Conservation (phyloP, 1,284 basidiomycete species). For the Pisolithus thermaeus region DNA sequence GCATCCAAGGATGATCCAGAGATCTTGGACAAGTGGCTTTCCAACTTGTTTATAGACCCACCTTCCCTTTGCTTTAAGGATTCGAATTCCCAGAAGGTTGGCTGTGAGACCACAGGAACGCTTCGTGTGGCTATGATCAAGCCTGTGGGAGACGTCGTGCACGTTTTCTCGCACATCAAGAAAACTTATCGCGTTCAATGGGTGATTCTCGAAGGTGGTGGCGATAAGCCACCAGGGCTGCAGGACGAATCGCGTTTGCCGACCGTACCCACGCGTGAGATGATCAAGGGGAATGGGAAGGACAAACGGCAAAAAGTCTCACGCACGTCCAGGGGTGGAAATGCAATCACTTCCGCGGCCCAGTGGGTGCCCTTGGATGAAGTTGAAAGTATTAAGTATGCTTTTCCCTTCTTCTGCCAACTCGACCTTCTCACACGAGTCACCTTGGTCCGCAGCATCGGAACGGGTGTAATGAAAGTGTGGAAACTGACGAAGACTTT, state of each 20-base stretch:
- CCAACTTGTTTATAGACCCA: conserved; percentile 33
- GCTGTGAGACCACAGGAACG: conserved; percentile 4
- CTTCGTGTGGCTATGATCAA: conserved; percentile 42
- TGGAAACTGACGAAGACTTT: conserved; percentile 40
- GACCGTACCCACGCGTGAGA: conserved; percentile 3
- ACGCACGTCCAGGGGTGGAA: conserved; percentile 5
- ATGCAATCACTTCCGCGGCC: conserved; percentile 12
- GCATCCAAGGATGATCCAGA: conserved; percentile 31
- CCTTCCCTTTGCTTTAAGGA: conserved; percentile 10
- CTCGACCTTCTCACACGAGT: not conserved
- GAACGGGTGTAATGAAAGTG: conserved; percentile 57
- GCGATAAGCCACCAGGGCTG: conserved; percentile 32
- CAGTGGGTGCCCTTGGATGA: conserved; percentile 52
- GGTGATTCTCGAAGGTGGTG: conserved; percentile 56
- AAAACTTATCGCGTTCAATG: conserved; percentile 84
- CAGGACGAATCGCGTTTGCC: not conserved
- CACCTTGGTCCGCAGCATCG: conserved; percentile 36
- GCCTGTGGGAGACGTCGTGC: conserved; percentile 62
- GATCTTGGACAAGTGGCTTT: conserved; percentile 38
- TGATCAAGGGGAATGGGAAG: conserved; percentile 4
- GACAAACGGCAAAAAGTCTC: conserved; percentile 12
- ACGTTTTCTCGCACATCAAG: conserved; percentile 87
- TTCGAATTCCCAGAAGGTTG: conserved; percentile 6
- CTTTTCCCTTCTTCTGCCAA: not conserved
- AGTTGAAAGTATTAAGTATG: conserved; percentile 61